Conservation (phyloP, 2,329 filamentous ascomycete genomes). For the Juglanconis juglandina region DNA sequence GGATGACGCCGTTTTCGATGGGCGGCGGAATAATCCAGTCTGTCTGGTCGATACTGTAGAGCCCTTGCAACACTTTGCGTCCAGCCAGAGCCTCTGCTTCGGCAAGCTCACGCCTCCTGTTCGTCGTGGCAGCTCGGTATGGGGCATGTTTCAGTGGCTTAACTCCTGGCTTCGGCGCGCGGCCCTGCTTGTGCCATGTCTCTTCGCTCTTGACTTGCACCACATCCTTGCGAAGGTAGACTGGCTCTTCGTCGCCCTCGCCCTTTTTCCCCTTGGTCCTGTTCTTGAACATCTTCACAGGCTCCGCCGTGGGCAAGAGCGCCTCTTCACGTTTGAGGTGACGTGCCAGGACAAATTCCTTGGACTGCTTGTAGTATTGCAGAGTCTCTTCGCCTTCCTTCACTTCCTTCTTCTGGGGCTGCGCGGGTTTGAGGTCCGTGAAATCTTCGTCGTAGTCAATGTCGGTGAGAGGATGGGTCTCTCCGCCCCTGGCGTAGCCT, state of each 20-base stretch:
- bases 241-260: constrained; percentile 71
- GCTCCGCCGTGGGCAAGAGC: constrained; percentile 62
- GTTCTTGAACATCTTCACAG: constrained; percentile 71
- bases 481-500: constrained; percentile 58
- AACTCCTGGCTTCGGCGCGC: constrained; percentile 67
- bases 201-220: constrained; percentile 85
- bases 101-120: constrained; percentile 82
- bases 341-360: constrained; percentile 79
- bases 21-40: constrained; percentile 93
- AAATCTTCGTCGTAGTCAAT: constrained; percentile 77
- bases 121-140: constrained; percentile 84
- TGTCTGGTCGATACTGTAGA: constrained; percentile 82
- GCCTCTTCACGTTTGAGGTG: constrained; percentile 93
- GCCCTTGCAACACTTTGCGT: constrained; percentile 78
- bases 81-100: constrained; percentile 78
- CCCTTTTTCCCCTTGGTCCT: constrained; percentile 70
- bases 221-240: constrained; percentile 76
- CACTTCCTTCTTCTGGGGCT: constrained; percentile 68
- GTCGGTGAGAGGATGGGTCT: constrained; percentile 56
- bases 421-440: constrained; percentile 69
- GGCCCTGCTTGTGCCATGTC: constrained; percentile 96
- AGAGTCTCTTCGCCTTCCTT: constrained; percentile 77
- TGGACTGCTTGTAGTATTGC: constrained; percentile 81
- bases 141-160: constrained; percentile 81
- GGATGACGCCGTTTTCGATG: constrained; percentile 79